phyloP scores from a whole-genome alignment of 2,329 filamentous ascomycete genomes.

The Neoscytalidium dimidiatum region DNA sequence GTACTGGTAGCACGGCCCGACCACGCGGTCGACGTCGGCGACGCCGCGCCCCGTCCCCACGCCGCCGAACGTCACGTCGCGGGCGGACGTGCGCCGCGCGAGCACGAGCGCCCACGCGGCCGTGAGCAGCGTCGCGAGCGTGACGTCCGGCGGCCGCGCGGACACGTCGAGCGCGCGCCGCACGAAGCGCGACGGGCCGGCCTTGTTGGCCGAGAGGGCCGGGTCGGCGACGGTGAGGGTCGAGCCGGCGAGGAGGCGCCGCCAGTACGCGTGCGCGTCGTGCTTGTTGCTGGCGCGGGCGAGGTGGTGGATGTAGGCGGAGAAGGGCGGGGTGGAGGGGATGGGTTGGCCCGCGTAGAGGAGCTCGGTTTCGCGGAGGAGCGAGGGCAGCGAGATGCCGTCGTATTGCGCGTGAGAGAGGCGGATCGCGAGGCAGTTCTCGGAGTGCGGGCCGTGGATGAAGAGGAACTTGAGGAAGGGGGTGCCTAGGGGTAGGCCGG shows the following conservation, averaged over 20 bases:
- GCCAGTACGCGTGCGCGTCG: conserved; percentile 62
- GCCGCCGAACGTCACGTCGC: conserved; percentile 62
- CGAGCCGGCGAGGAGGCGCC: conserved; percentile 60
- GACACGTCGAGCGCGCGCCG: conserved; percentile 38
- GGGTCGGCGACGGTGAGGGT: conserved; percentile 38
- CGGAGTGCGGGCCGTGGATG: conserved; percentile 51
- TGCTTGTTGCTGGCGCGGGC: conserved; percentile 60
- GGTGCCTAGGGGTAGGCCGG: conserved; percentile 59
- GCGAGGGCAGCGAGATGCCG: conserved; percentile 64
- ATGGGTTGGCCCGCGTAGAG: conserved; percentile 48
- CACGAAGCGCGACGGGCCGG: conserved; percentile 25
- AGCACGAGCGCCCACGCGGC: conserved; percentile 67
- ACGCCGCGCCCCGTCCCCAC: conserved; percentile 67
- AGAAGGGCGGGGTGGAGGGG: conserved; percentile 43
- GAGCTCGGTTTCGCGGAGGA: conserved; percentile 61
- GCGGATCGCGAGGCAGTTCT: conserved; percentile 57
- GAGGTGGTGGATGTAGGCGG: conserved; percentile 46
- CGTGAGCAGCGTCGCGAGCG: conserved; percentile 65
- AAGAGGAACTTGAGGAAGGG: conserved; percentile 58
- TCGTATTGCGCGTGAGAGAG: conserved; percentile 72
- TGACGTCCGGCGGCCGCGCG: conserved; percentile 56
- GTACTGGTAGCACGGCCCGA: conserved; percentile 69
- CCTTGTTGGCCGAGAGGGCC: conserved; percentile 49
- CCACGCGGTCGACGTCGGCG: conserved; percentile 57
- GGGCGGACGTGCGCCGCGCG: conserved; percentile 50